A percentile compares a stretch with the other conserved stretches of the same genome.
Conservation (phyloP, 208 protist genomes). For the Acanthamoeba castellanii region DNA sequence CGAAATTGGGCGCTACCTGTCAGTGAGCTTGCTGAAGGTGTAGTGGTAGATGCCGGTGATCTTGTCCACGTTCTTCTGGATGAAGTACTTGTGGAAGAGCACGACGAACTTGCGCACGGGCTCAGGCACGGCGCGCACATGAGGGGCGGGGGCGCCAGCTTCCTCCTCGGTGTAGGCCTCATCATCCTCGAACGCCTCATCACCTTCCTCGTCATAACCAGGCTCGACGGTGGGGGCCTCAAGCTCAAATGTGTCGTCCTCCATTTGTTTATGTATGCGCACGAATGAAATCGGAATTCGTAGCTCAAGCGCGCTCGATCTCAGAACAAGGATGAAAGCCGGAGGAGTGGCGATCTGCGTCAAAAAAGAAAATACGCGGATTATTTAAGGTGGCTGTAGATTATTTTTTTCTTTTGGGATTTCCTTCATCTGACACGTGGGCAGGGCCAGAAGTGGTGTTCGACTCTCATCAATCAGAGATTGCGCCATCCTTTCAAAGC, state of each 20-base stretch:
- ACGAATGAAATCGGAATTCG: not conserved
- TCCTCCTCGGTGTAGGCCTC: conserved; percentile 23
- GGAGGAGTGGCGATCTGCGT: not conserved
- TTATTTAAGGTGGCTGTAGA: not conserved
- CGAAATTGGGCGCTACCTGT: conserved; percentile 57
- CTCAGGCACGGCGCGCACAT: conserved; percentile 61
- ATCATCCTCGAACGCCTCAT: conserved; percentile 34
- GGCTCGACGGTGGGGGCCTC: not conserved
- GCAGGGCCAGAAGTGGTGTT: too few relatives aligned
- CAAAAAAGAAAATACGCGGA: conserved; percentile 17
- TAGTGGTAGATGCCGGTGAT: conserved; percentile 78
- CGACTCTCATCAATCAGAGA: too few relatives aligned
- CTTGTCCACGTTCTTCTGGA: conserved; percentile 71
- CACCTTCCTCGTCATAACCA: not conserved
- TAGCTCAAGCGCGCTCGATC: not conserved
- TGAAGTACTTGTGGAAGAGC: conserved; percentile 77
- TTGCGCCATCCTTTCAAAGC: too few relatives aligned
- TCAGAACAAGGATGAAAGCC: not conserved
- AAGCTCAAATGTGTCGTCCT: conserved; percentile 73
- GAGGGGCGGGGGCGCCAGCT: not conserved
- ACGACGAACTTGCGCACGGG: conserved; percentile 68
- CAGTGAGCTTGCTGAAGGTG: conserved; percentile 79
- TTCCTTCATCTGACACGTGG: not conserved
- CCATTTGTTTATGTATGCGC: not conserved
- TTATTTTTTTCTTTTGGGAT: not conserved